phyloP scores from a whole-genome alignment of 2,329 filamentous ascomycete genomes.

The Fusarium sp. region DNA sequence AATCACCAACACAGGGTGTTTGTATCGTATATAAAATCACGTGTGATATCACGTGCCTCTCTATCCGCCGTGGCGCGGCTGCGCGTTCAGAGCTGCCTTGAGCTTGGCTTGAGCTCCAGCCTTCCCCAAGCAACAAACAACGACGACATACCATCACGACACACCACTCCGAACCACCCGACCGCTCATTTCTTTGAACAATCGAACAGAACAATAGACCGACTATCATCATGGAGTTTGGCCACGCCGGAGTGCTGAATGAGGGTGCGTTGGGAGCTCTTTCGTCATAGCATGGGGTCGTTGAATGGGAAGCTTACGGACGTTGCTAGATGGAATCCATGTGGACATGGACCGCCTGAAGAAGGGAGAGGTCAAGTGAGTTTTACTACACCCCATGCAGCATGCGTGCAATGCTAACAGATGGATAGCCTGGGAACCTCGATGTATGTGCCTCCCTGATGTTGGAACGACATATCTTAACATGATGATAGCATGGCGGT shows the following conservation, averaged over 20 bases:
- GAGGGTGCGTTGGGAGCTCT: constrained; percentile 63
- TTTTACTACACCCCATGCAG: constrained; percentile 25
- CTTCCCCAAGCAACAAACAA: constrained; percentile 43
- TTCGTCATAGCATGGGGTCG: constrained; percentile 35
- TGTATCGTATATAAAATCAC: constrained; percentile 19
- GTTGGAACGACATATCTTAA: constrained; percentile 41
- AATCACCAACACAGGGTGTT: not conserved
- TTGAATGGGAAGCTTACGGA: constrained; percentile 39
- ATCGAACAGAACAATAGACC: not conserved
- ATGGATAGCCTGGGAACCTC: constrained; percentile 87
- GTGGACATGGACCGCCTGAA: constrained; percentile 99
- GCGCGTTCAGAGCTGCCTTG: constrained; percentile 63
- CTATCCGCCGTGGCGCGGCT: constrained; percentile 44
- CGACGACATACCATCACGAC: constrained; percentile 42
- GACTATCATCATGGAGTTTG: constrained; percentile 68
- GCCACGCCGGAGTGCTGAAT: constrained; percentile 70
- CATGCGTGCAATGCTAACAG: constrained; percentile 43
- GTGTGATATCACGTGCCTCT: constrained; percentile 28
- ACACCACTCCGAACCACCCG: constrained; percentile 23
- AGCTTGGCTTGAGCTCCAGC: constrained; percentile 56
- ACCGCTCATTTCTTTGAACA: not conserved
- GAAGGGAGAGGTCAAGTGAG: constrained; percentile 98
- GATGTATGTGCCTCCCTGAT: constrained; percentile 73
- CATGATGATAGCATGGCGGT: constrained; percentile 84
- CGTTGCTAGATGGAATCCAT: constrained; percentile 89